phyloP scores from a whole-genome alignment of 1,284 basidiomycete genomes.

The Moniliophthora roreri region DNA sequence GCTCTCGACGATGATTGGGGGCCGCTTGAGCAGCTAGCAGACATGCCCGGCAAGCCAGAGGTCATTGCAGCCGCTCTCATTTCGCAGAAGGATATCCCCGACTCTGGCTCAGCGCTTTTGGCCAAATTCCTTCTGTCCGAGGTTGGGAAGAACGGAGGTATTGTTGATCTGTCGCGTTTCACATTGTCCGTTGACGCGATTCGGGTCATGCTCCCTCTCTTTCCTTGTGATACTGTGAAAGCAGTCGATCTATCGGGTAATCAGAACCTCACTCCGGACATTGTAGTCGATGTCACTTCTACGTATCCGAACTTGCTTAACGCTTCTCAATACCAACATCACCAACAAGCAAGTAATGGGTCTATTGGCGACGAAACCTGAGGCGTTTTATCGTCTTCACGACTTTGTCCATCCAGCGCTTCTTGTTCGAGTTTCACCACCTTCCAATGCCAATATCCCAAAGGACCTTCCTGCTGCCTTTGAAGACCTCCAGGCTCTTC shows the following conservation, averaged over 20 bases:
- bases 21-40: constrained; percentile 25
- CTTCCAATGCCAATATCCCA: too few relatives aligned
- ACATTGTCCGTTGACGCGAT: constrained; percentile 21
- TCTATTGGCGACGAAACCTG: constrained; percentile 16
- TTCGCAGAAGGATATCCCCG: constrained; percentile 22
- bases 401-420: constrained; percentile 24
- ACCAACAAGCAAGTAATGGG: constrained; percentile 14
- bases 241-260: constrained; percentile 27
- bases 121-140: constrained; percentile 15
- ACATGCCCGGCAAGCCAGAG: constrained; percentile 24
- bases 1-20: constrained; percentile 22
- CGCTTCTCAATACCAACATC: constrained; percentile 21
- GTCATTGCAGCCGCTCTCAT: constrained; percentile 20
- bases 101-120: constrained; percentile 23
- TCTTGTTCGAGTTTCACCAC: too few relatives aligned
- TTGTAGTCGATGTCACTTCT: constrained; percentile 15
- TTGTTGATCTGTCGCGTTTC: constrained; percentile 17
- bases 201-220: constrained; percentile 14
- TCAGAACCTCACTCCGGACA: constrained; percentile 19
- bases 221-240: constrained; percentile 10
- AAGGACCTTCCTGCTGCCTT: too few relatives aligned
- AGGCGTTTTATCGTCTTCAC: constrained; percentile 23
- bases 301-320: constrained; percentile 18
- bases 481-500: too few relatives aligned
- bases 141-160: constrained; percentile 10